Evolutionary conservation across 345 rosid species (phyloP), one percentile per base, ranked within the genome.

Genomic region (Bruguiera parviflora): DNA sequence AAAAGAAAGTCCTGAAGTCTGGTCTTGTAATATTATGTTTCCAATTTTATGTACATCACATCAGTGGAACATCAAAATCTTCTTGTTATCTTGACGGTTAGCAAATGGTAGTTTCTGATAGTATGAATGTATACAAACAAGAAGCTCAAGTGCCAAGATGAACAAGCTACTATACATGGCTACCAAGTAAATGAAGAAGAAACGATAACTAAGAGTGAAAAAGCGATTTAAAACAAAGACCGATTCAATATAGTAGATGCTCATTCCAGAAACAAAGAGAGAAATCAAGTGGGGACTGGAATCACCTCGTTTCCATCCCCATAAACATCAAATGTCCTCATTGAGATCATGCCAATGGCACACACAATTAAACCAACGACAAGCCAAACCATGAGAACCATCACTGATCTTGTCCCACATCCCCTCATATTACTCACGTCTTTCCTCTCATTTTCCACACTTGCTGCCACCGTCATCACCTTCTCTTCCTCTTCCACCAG

Each of bases 221-320:
- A 43, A 43, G 47, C 13, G 4, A 13, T 1, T 58, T 10, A 28
- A 22, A 15, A 24, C 33, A 24, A 58, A 24, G 11, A 22, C 16
- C 35, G 9, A 25, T 25, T 58, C 9, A 25, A 58, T 58, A 24
- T 5, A 27, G 13, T 59, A 29, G 28, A 59, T 31, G 21, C 20
- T 27, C 35, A 15, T 16, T 13, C 19, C 8, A 31, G 28, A 46
- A 29, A 6, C 8, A 25, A 11, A 7, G 49, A 28, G 15, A 39
- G 4, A 27, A 5, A 62, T 84, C 78, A 84, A 20, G 87, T 84
- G 19, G 87, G 87, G 60, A 80, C 72, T 53, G 71, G 68, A 59
- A 65, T 65, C 63, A 72, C 64, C 67, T 70, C 69, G 56, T 43
- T 28, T 28, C 63, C 71, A 67, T 65, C 47, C 32, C 64, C 58